Evolutionary conservation across 805 yeast species (phyloP), one percentile per base, ranked within the genome.

Genomic region (Lachancea sp.): DNA sequence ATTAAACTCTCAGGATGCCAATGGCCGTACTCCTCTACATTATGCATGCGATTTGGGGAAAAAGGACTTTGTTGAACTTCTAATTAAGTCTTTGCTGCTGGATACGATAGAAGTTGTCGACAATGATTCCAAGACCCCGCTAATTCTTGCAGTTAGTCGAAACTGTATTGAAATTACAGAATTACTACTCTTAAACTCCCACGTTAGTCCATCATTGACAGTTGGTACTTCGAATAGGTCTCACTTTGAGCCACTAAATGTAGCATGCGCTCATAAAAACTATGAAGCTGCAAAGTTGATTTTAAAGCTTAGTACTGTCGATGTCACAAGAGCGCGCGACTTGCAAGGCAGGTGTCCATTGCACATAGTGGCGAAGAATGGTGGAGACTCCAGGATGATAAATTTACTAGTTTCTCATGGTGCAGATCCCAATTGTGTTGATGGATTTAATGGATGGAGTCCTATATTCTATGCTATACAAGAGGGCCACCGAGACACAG

Each of bases 361-460:
- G 33, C 98, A 92, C 60, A 82, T 90, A 25, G 87, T 81, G 20
- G 89, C 97, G 0, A 75, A 92, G 37, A 78, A 83, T 5, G 97
- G 97, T 16, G 63, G 61, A 1, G 87, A 81, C 56, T 68, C 70
- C 47, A 67, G 77, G 42, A 68, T 90, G 23, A 78, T 92, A 9
- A 75, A 80, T 22, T 61, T 88, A 34, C 65, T 92, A 24, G 71
- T 84, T 1, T 64, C 73, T n/a, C 72, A 81, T 47, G 90, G 89
- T 4, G 82, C 84, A 1, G 77, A 82, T 52, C 77, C 90, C 4
- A 84, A 92, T 61, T 79, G 76, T 44, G 53, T 80, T 7, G 97
- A 92, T 62, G 83, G 85, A 39, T 78, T 87, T 42, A 88, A 89
- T 56, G 83, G 82, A 51, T 92, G 97, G 97, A 80, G 96, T 0